Conservation (phyloP, 257 asterid species). For the Solanum etuberosum region DNA sequence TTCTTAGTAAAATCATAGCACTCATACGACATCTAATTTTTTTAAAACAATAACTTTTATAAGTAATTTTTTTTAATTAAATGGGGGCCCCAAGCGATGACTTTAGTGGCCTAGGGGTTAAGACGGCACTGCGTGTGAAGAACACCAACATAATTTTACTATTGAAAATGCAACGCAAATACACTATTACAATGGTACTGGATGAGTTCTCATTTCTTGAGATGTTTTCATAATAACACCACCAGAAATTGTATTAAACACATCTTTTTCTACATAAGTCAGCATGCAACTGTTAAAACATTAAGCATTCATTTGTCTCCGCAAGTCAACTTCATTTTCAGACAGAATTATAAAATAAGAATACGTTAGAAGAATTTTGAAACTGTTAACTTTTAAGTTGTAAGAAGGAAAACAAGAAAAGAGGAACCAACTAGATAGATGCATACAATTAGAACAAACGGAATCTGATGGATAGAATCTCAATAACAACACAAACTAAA, state of each 20-base stretch:
- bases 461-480: background rate
- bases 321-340: background rate
- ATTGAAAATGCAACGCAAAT: background rate
- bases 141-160: background rate
- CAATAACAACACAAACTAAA: background rate
- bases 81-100: too few species aligned
- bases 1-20: too few species aligned
- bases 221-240: background rate
- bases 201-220: background rate
- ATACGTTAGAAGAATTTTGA: background rate
- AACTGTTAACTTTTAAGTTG: background rate
- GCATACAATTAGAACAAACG: background rate
- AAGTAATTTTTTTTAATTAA: too few species aligned
- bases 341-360: background rate
- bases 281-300: background rate
- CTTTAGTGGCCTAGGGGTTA: too few species aligned
- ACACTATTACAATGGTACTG: background rate
- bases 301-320: background rate
- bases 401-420: background rate
- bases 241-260: too few species aligned
- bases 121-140: too few species aligned
- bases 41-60: too few species aligned
- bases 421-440: background rate
- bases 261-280: background rate
- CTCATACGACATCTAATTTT: too few species aligned